A percentile compares a stretch with the other conserved stretches of the same genome.
Conservation (phyloP, 2,329 filamentous ascomycete genomes). For the Blumeriella jaapii region DNA sequence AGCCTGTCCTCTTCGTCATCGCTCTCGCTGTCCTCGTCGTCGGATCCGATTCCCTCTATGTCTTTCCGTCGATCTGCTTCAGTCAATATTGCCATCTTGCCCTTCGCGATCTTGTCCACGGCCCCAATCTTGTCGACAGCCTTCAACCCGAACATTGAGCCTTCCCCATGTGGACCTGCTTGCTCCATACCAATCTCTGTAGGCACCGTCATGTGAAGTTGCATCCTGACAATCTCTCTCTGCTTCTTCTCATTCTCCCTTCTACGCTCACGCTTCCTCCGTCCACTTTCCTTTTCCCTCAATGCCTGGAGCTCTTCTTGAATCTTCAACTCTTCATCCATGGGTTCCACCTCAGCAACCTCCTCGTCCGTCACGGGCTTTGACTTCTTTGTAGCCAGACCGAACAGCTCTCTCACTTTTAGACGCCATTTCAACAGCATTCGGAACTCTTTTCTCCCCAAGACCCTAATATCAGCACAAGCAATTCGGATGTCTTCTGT, state of each 20-base stretch:
- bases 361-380: constrained; percentile 42
- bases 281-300: constrained; percentile 64
- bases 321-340: constrained; percentile 90
- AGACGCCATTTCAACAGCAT: constrained; percentile 80
- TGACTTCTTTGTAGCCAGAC: constrained; percentile 59
- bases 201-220: constrained; percentile 91
- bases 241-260: constrained; percentile 90
- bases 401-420: constrained; percentile 81
- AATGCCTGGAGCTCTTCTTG: constrained; percentile 78
- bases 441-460: constrained; percentile 92
- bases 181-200: constrained; percentile 95
- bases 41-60: constrained; percentile 45
- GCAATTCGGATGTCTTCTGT: constrained; percentile 69
- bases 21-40: constrained; percentile 47
- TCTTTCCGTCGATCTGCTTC: constrained; percentile 46
- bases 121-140: constrained; percentile 65
- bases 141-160: constrained; percentile 79
- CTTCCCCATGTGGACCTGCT: constrained; percentile 63
- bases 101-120: constrained; percentile 56
- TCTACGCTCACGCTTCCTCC: constrained; percentile 73
- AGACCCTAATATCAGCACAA: constrained; percentile 75
- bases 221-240: constrained; percentile 89
- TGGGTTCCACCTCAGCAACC: constrained; percentile 70
- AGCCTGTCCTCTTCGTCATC: constrained; percentile 75
- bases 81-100: constrained; percentile 63